phyloP scores from a whole-genome alignment of 2,329 filamentous ascomycete species.

The Cadophora sp. region DNA sequence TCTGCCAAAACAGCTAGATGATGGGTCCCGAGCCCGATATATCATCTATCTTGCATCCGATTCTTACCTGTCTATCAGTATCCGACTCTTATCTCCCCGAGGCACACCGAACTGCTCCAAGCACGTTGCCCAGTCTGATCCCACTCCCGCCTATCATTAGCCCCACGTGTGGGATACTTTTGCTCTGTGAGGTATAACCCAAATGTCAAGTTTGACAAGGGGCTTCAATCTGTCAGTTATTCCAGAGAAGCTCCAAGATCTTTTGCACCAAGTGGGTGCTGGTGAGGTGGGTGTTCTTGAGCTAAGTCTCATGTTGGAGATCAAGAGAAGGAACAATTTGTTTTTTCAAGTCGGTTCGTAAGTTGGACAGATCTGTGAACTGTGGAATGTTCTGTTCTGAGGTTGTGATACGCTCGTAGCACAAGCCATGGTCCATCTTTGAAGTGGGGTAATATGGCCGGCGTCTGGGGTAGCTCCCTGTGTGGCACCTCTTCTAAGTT shows the following conservation, averaged over 20 bases:
- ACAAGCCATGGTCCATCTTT: neutral
- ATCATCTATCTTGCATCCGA: neutral
- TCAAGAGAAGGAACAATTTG: no score
- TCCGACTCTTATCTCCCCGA: neutral
- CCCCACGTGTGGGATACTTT: slow-evolving; percentile 3
- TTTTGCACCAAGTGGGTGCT: neutral
- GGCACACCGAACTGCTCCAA: neutral
- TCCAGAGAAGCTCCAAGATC: neutral
- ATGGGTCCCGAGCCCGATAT: neutral
- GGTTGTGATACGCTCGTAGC: no score
- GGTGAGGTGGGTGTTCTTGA: neutral
- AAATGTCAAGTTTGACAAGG: neutral
- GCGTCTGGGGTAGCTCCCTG: neutral
- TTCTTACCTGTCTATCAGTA: neutral
- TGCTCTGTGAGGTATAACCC: neutral
- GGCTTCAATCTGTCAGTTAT: neutral
- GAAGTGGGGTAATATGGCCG: slow-evolving; percentile 2
- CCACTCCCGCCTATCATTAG: slow-evolving; percentile 9
- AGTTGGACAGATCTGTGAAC: neutral
- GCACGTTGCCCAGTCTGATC: neutral
- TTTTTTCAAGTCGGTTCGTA: no score
- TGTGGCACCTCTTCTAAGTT: no score
- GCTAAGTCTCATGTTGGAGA: neutral
- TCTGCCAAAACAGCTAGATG: neutral
- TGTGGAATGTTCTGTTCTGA: no score